Evolutionary conservation across 768 basidiomycete genomes (phyloP), one percentile per base, ranked within the genome.

Genomic region (Rhodosporidiobolus sp.): DNA sequence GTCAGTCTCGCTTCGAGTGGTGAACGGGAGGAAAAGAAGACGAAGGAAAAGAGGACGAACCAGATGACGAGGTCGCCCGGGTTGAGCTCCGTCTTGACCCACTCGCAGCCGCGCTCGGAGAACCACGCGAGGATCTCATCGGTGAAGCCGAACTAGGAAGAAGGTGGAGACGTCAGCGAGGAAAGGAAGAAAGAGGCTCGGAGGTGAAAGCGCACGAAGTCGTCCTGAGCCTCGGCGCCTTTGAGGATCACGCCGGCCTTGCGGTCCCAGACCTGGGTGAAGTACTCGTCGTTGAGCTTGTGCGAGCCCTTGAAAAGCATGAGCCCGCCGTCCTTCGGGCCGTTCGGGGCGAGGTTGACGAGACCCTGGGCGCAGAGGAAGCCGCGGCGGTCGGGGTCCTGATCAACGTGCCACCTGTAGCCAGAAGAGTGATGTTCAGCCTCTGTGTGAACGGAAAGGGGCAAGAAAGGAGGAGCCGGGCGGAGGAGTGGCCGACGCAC

Each of bases 11-110:
- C 7, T 43, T 43, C 38, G 38, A 14, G 38, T 7, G 38, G 38
- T 7, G 38, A 43, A 43, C n/a, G n/a, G n/a, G n/a, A n/a, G n/a
- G 38, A 43, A 14, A 43, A 43, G 14, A 14, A 7, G 38, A 43
- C 38, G 38, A 43, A 43, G n/a, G 38, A 43, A 14, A 43, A 43
- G 14, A 14, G 8, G 38, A 43, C 38, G 38, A 43, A 43, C 79
- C 80, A 82, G 7, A 81, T 60, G 46, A 81, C 74, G 28, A 81
- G 67, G 55, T 80, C 80, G 22, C 80, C 80, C 14, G 78, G 78
- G 20, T 75, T 78, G n/a, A 70, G 73, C 48, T 62, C 59, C 26
- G 79, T 74, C 69, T 81, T 81, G 55, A 72, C 56, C 70, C 72
- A 79, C 46, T 78, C 76, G 65, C 77, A 81, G 19, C 80, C 80